Base-by-base conservation (phyloP, 768 basidiomycete genomes). In the Cubamyces sp. region DNA sequence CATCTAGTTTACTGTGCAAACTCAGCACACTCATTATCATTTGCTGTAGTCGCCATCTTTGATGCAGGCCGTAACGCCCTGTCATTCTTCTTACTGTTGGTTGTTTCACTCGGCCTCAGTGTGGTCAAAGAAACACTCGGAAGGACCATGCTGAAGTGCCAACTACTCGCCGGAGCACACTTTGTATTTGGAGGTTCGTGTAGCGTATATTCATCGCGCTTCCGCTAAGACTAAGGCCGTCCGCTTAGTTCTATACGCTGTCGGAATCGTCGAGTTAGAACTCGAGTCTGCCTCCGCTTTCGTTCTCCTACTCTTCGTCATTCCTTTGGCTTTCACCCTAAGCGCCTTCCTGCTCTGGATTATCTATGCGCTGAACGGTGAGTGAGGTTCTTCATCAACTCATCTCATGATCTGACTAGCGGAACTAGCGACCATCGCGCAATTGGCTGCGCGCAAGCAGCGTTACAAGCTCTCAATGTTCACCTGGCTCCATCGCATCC, bases 271-370 rank as follows among this genome's bases (percentile, higher is more conserved):
- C 45, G 88, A 95, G 73, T 84, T 99, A 26, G 87, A 94, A 67
- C 81, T 98, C 37, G 95, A 98, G 73, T 91, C 90, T 21, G 94
- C 94, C 0, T 93, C 94, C 8, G 90, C 91, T 0, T 78, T 96
- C 56, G 73, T 93, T 52, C 82, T 97, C 26, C 78, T 99, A 63
- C 72, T 97, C 67, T 94, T 98, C 72, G 91, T 98, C 64, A 87
- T 98, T 62, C 97, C 97, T 5, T 81, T 99, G 51, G 92, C 96
- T 0, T 90, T 98, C 76, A 95, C 94, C 0, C 81, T 99, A n/a
- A 96, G 94, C 60, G 88, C 89, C 1, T 99, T 98, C 81, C 82
- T 99, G 25, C 82, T 96, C 65, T 98, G 96, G 96, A 98, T 96
- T 54, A 85, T 96, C 78, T 90, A 95, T 73, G 85, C 91, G 12